These are phyloP conservation scores for Suillus hirtellus DNA, from an alignment of 768 basidiomycete genomes.

Conservation along the genomic window DNA sequence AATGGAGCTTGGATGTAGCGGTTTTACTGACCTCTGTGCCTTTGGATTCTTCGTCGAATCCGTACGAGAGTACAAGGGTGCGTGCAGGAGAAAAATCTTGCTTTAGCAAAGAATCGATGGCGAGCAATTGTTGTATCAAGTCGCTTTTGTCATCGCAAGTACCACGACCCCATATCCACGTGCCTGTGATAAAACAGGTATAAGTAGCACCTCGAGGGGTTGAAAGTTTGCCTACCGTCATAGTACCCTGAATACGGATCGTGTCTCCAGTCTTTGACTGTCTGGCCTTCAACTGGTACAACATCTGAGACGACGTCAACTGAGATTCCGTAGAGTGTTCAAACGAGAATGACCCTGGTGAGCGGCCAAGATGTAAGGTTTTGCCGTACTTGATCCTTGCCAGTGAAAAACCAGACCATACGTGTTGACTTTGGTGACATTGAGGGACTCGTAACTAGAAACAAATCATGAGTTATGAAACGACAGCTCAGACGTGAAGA, in stretches of 20 bases:
- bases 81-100: conserved; percentile 49
- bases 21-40: conserved; percentile 39
- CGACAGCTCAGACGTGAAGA: background rate
- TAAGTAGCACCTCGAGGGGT: background rate
- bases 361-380: conserved; percentile 54
- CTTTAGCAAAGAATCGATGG: conserved; percentile 47
- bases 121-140: conserved; percentile 52
- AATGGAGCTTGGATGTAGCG: background rate
- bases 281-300: conserved; percentile 58
- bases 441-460: conserved; percentile 45
- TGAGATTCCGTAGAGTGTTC: background rate
- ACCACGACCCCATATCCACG: conserved; percentile 77
- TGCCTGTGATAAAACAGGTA: conserved; percentile 31
- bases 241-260: conserved; percentile 61
- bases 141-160: conserved; percentile 72
- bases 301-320: conserved; percentile 44
- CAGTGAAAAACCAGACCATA: conserved; percentile 59
- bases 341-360: conserved; percentile 39
- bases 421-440: conserved; percentile 56
- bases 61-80: conserved; percentile 40
- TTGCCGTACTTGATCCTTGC: conserved; percentile 47
- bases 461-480: background rate
- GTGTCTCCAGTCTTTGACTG: conserved; percentile 53
- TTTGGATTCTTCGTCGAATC: conserved; percentile 58
- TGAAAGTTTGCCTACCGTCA: conserved; percentile 38